Evolutionary conservation across 345 rosid species (phyloP).

Genomic region (Corchorus capsularis): DNA sequence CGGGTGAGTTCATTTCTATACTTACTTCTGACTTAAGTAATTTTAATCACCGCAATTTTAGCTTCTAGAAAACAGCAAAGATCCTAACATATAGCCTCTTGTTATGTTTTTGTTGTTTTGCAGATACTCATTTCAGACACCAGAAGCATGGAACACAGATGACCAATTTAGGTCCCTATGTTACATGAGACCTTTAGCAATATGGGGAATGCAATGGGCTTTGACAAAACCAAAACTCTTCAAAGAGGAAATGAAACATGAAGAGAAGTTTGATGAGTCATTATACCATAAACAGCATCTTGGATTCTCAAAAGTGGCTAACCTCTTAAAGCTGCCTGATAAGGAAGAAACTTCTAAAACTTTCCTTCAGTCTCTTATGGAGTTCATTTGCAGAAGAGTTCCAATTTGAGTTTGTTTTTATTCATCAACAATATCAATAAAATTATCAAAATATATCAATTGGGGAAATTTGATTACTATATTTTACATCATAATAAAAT

Average conservation of each 20-base stretch:
- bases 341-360: conserved; percentile 38
- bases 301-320: conserved; percentile 67
- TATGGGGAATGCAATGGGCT: conserved; percentile 89
- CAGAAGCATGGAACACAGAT: conserved; percentile 64
- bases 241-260: conserved; percentile 29
- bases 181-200: conserved; percentile 82
- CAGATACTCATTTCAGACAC: conserved; percentile 75
- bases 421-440: too few species aligned
- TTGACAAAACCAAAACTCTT: conserved; percentile 46
- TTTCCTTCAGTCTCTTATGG: conserved; percentile 50
- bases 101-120: background rate
- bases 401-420: conserved; percentile 3
- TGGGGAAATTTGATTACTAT: too few species aligned
- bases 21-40: background rate
- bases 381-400: conserved; percentile 42
- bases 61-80: background rate
- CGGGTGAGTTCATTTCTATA: conserved; percentile 41
- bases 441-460: too few species aligned
- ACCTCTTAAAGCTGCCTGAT: conserved; percentile 44
- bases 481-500: too few species aligned
- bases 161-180: conserved; percentile 61
- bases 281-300: conserved; percentile 46
- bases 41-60: too few species aligned
- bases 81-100: too few species aligned
- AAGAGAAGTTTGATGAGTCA: conserved; percentile 30